A percentile compares a stretch with the other conserved stretches of the same genome.
Conservation (phyloP, 202 grass and related monocot species). For the Zoysia matrella region DNA sequence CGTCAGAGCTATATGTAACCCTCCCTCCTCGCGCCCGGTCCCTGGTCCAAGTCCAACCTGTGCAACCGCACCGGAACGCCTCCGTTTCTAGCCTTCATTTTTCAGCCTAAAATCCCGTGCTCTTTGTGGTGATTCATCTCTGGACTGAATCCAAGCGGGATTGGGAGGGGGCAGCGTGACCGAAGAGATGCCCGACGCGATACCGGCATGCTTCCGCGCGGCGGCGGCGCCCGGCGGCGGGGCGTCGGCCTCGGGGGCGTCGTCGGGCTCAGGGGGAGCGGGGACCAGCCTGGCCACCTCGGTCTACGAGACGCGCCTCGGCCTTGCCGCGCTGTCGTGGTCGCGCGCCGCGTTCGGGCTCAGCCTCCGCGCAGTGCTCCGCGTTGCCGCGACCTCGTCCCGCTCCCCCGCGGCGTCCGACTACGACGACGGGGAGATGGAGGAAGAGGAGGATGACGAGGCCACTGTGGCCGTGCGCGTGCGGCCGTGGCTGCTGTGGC, state of each 20-base stretch:
- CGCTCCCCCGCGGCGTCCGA: conserved; percentile 19
- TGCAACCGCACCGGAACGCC: not conserved
- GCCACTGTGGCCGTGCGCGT: conserved; percentile 68
- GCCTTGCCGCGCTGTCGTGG: too few species aligned
- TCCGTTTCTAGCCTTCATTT: not conserved
- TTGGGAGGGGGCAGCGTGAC: too few species aligned
- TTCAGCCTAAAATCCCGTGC: not conserved
- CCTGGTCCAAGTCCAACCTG: conserved; percentile 14
- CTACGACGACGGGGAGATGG: conserved; percentile 18
- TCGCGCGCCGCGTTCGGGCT: too few species aligned
- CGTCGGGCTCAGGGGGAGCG: conserved; percentile 14
- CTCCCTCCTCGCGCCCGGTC: not conserved
- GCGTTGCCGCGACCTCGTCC: conserved; percentile 30
- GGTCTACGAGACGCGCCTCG: too few species aligned
- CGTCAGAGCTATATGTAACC: conserved; percentile 44
- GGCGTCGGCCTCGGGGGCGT: not conserved
- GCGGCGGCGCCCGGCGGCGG: conserved; percentile 28
- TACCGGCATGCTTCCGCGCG: conserved; percentile 59
- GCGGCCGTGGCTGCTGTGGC: conserved; percentile 84
- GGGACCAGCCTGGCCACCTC: conserved; percentile 53
- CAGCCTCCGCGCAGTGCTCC: conserved; percentile 33
- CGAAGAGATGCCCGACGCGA: conserved; percentile 55
- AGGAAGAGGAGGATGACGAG: conserved; percentile 17
- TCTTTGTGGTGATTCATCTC: not conserved
- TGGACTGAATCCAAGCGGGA: too few species aligned